phyloP scores from a whole-genome alignment of 208 protist genomes.

The Kentomonas sorsogonicus region DNA sequence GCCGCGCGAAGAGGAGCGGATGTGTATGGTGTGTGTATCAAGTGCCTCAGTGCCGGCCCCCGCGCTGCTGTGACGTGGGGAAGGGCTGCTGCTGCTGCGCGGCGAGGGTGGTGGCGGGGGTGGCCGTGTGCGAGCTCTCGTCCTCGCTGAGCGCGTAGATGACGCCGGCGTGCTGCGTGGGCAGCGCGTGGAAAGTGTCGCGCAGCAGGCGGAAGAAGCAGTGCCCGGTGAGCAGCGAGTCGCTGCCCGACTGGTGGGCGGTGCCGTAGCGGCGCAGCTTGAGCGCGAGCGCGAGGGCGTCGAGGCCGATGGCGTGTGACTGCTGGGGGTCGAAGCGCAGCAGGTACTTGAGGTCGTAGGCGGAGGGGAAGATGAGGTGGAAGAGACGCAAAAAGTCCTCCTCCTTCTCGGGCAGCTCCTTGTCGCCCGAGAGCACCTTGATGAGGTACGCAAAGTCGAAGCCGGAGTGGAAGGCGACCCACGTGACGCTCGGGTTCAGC shows the following conservation, averaged over 20 bases:
- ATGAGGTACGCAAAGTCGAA: conserved; percentile 99
- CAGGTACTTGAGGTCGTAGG: conserved; percentile 99
- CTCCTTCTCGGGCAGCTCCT: conserved; percentile 94
- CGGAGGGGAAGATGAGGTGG: conserved; percentile 94
- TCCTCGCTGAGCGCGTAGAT: conserved; percentile 94
- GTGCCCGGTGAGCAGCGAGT: conserved; percentile 96
- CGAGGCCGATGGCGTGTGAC: no score
- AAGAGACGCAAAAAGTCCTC: conserved; percentile 96
- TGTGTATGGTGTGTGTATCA: no score
- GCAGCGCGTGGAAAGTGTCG: conserved; percentile 82
- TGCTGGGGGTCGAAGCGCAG: no score
- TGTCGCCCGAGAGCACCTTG: conserved; percentile 95
- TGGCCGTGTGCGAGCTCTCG: conserved; percentile 62
- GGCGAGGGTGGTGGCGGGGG: no score
- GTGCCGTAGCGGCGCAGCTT: conserved; percentile 90
- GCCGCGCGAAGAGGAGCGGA: no score
- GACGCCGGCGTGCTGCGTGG: conserved; percentile 85
- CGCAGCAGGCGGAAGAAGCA: conserved; percentile 97
- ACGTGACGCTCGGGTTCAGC: conserved; percentile 94
- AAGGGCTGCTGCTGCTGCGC: no score
- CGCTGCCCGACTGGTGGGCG: conserved; percentile 94
- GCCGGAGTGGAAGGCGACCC: conserved; percentile 98
- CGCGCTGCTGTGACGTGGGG: no score
- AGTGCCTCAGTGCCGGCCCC: no score
- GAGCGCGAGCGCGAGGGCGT: conserved; percentile 95